Conservation (phyloP, 2,329 filamentous ascomycete species). For the Talaromyces amestolkiae region DNA sequence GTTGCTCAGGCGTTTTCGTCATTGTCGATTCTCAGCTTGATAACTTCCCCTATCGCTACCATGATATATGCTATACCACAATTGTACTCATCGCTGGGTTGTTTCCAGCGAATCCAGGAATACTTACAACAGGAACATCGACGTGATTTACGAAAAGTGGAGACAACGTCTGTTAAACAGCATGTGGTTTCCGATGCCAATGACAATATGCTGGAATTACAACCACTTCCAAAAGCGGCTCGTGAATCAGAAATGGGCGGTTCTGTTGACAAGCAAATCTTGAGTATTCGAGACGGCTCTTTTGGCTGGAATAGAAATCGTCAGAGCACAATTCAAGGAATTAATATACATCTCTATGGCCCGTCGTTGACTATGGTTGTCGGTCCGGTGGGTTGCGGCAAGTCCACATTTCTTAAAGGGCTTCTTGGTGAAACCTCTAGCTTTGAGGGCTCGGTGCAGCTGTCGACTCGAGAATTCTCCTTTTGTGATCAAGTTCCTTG, state of each 20-base stretch:
- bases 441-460: neutral
- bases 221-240: neutral
- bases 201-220: neutral
- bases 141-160: neutral
- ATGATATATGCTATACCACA: conserved; percentile 16
- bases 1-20: conserved; percentile 21
- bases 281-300: conserved; percentile 4
- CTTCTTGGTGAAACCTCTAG: neutral
- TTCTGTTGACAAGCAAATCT: neutral
- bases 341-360: conserved; percentile 1
- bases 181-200: neutral
- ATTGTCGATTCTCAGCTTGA: conserved; percentile 22
- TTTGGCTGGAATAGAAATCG: conserved; percentile 1
- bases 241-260: neutral
- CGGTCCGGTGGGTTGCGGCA: conserved; percentile 5
- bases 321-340: neutral
- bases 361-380: neutral
- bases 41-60: conserved; percentile 18
- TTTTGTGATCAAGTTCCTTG: neutral
- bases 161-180: neutral
- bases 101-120: conserved; percentile 15
- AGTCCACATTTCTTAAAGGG: neutral
- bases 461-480: neutral
- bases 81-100: conserved; percentile 9
- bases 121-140: conserved; percentile 13